Base-by-base conservation (phyloP, 2,329 filamentous ascomycete species). In the Bipolaris sorokiniana region DNA sequence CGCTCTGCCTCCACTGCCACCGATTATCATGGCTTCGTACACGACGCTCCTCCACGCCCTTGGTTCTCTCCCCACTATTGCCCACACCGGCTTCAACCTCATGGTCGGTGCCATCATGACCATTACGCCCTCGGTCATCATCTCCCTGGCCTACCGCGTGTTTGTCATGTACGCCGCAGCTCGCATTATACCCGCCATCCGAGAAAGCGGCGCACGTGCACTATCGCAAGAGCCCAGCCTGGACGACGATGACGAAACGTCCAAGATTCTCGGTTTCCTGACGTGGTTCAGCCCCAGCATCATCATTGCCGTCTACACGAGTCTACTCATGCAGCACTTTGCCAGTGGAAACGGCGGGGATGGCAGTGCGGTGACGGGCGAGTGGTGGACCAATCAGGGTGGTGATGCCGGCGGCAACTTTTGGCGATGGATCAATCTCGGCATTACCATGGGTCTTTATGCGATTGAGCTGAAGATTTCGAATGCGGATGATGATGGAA, bases 11-110 rank as follows among this genome's bases (percentile, higher is more conserved):
- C 95, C 95, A n/a, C 83, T 99, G 41, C 95, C 95, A 13, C 95
- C 95, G 0, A 92, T 98, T 63, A 94, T 99, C 76, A 98, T 98
- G 94, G 95, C 94, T 5, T 97, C 93, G 6, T 98, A 97, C 78
- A 94, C 92, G 23, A 97, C 94, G 0, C 81, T 98, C 41, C 82
- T 97, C 45, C 91, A 96, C 67, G 86, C 93, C 45, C 81, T 98
- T 36, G 90, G 91, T 54, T 89, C 88, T 3, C 82, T 97, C n/a
- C 94, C 92, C 2, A 89, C 86, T 3, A 92, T 90, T 26, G 87
- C 96, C 3, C 90, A 91, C 76, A 93, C 91, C 0, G 90, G 88
- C 0, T 89, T 96, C 69, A 91, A 88, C 62, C 91, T 98, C 69
- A 86, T 97, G 65, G 88, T 93, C 56, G 93, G 94, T 10, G 95